These are phyloP conservation scores for Inga laurina DNA, from an alignment of 306 rosid species.

Conservation along the genomic window DNA sequence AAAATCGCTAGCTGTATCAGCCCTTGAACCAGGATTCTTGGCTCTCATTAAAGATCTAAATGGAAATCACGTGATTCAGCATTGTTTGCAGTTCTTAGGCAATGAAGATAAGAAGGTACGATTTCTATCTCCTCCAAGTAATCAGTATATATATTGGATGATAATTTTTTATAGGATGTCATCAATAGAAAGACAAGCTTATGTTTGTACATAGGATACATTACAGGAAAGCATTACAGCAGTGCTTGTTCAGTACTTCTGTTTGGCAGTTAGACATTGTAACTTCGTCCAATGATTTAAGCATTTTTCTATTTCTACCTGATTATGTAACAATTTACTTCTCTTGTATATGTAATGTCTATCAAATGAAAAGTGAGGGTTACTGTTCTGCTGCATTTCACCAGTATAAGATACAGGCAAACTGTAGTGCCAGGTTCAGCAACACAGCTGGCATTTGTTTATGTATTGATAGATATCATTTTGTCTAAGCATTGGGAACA, in stretches of 20 bases:
- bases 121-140: constrained; percentile 12
- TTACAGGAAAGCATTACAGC: constrained; percentile 5
- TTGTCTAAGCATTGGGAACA: not conserved
- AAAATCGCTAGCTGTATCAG: constrained; percentile 45
- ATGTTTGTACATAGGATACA: constrained; percentile 7
- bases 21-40: constrained; percentile 61
- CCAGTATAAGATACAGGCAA: not conserved
- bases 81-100: constrained; percentile 57
- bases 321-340: not conserved
- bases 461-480: not conserved
- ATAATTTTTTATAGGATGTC: not conserved
- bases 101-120: constrained; percentile 56
- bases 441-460: not conserved
- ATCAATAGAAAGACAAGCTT: not conserved
- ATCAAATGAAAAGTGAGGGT: constrained; percentile 7
- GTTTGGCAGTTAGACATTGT: constrained; percentile 7
- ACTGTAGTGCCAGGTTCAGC: constrained; percentile 21
- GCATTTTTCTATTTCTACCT: not conserved
- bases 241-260: not conserved
- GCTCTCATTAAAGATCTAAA: constrained; percentile 59
- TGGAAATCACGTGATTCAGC: constrained; percentile 71
- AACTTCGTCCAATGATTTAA: constrained; percentile 4
- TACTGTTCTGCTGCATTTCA: constrained; percentile 16
- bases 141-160: not conserved
- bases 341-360: not conserved